Conservation (phyloP, 2,329 filamentous ascomycete genomes). For the Talaromyces sp. region DNA sequence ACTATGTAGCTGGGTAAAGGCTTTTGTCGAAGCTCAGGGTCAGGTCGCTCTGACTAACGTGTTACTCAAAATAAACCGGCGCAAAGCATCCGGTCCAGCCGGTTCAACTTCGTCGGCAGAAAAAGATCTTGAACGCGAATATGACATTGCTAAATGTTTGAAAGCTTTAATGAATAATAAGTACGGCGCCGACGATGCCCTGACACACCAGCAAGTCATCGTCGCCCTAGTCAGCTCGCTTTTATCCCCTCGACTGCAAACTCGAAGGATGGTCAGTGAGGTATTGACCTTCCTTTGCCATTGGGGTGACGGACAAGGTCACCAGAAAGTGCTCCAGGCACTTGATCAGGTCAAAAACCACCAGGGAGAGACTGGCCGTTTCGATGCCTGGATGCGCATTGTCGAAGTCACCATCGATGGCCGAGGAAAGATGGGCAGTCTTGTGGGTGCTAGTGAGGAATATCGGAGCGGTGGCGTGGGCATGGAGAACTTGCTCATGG, state of each 20-base stretch:
- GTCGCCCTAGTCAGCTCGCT: conserved; percentile 81
- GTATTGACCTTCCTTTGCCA: conserved; percentile 94
- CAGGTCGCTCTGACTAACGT: conserved; percentile 94
- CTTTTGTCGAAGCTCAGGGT: conserved; percentile 94
- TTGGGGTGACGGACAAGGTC: conserved; percentile 83
- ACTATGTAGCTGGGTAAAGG: conserved; percentile 70
- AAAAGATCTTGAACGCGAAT: conserved; percentile 83
- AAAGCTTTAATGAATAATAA: conserved; percentile 99
- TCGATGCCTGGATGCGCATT: conserved; percentile 97
- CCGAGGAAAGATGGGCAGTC: conserved; percentile 95
- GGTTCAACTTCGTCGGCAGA: conserved; percentile 54
- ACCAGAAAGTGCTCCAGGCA: conserved; percentile 87
- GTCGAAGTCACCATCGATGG: conserved; percentile 97
- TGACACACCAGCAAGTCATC: conserved; percentile 84
- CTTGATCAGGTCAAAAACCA: conserved; percentile 86
- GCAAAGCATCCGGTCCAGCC: conserved; percentile 65
- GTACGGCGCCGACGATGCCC: conserved; percentile 92
- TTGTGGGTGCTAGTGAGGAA: conserved; percentile 95
- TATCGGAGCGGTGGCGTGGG: conserved; percentile 92
- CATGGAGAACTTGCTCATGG: conserved; percentile 98
- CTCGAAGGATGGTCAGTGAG: conserved; percentile 90
- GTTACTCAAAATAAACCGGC: conserved; percentile 86
- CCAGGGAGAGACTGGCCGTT: conserved; percentile 87
- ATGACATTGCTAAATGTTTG: conserved; percentile 95
- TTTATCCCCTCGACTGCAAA: conserved; percentile 82